Conservation (phyloP, 495 filamentous ascomycete genomes). For the Alectoria sarmentosa region DNA sequence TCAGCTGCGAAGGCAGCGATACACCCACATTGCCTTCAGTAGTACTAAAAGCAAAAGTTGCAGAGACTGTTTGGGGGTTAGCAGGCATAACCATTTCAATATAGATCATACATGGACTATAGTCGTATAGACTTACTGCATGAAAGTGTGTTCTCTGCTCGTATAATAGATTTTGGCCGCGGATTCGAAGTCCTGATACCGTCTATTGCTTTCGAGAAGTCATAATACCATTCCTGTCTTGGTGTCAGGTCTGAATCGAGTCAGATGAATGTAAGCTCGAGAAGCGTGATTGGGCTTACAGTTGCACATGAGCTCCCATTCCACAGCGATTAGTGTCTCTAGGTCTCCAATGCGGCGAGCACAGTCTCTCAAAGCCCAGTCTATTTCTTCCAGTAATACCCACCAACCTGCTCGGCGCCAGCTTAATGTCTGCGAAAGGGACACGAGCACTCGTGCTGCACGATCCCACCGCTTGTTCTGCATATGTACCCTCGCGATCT, state of each 20-base stretch:
- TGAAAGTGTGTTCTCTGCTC: constrained; percentile 60
- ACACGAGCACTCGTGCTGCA: constrained; percentile 58
- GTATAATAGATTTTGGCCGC: constrained; percentile 59
- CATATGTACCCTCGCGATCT: constrained; percentile 62
- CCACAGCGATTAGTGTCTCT: constrained; percentile 63
- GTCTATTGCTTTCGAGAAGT: constrained; percentile 64
- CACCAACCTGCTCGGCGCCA: constrained; percentile 82
- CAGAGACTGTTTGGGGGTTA: constrained; percentile 43
- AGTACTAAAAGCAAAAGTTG: constrained; percentile 66
- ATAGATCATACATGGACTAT: background rate
- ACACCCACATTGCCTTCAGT: constrained; percentile 81
- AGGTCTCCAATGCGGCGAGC: constrained; percentile 56
- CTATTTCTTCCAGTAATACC: constrained; percentile 56
- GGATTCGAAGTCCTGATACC: constrained; percentile 41
- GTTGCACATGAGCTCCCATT: constrained; percentile 73
- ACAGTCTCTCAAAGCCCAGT: constrained; percentile 67
- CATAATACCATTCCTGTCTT: constrained; percentile 58
- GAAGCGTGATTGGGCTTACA: constrained; percentile 42
- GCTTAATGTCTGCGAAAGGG: constrained; percentile 63
- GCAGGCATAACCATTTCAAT: background rate
- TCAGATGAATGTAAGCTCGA: constrained; percentile 13
- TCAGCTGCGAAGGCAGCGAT: constrained; percentile 61
- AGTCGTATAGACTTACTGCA: constrained; percentile 45
- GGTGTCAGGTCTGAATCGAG: constrained; percentile 47
- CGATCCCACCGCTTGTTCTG: constrained; percentile 54